phyloP scores from a whole-genome alignment of 225 moss, liverwort and hornwort species.

The Climacium dendroides region DNA sequence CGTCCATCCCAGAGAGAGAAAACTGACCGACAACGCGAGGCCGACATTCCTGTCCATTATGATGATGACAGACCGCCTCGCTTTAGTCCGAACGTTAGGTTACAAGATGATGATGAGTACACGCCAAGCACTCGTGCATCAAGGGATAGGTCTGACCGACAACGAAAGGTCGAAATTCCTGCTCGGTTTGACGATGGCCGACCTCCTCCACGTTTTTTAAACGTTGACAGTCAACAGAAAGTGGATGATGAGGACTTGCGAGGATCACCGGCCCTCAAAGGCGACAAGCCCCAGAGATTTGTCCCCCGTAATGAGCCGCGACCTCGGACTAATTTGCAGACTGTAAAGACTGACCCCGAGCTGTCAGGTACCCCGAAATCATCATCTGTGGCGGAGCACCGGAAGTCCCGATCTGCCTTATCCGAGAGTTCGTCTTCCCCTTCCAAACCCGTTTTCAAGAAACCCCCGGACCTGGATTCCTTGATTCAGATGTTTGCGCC shows the following conservation, averaged over 20 bases:
- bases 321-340: not conserved
- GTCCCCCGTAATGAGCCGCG: not conserved
- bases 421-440: not conserved
- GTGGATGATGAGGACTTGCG: not conserved
- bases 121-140: not conserved
- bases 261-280: not conserved
- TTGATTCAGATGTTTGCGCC: slow-evolving; percentile 9
- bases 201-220: slow-evolving; percentile 12
- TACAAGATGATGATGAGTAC: not conserved
- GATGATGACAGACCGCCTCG: slow-evolving; percentile 8
- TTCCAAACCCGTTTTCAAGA: not conserved
- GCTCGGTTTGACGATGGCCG: not conserved
- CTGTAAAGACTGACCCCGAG: slow-evolving; percentile 11
- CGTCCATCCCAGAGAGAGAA: not conserved
- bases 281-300: not conserved
- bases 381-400: not conserved
- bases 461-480: slow-evolving; percentile 15
- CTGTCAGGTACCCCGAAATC: not conserved
- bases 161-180: not conserved
- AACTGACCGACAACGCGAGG: not conserved
- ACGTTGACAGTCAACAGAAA: not conserved
- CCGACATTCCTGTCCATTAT: not conserved
- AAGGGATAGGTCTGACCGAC: not conserved
- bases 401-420: not conserved
- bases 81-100: not conserved